Percentiles rank a stretch among this genome's conserved stretches.
Evolutionary conservation across 2,329 filamentous ascomycete species (phyloP).

Genomic region (Fusarium anguioides): DNA sequence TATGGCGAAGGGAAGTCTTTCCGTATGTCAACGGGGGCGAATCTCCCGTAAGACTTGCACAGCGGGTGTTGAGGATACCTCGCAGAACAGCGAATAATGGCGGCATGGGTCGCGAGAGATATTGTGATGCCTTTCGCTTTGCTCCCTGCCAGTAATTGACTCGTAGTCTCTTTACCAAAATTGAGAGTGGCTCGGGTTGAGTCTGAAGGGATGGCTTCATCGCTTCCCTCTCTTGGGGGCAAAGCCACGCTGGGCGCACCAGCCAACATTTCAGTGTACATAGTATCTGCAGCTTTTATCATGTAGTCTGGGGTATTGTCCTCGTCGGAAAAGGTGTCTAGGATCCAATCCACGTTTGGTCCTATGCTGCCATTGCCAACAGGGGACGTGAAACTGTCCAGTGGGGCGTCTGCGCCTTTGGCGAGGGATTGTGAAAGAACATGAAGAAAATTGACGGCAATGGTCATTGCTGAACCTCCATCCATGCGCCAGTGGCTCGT

Average conservation of each 20-base stretch:
- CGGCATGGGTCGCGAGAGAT: constrained; percentile 47
- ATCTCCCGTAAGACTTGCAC: constrained; percentile 47
- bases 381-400: not conserved
- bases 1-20: constrained; percentile 45
- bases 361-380: constrained; percentile 2
- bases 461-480: constrained; percentile 1
- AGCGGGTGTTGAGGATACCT: constrained; percentile 43
- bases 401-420: not conserved
- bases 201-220: not conserved
- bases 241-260: constrained; percentile 3
- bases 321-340: not conserved
- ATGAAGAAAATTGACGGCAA: constrained; percentile 4
- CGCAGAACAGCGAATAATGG: constrained; percentile 42
- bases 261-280: constrained; percentile 8
- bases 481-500: constrained; percentile 10
- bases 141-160: not conserved
- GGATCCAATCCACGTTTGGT: constrained; percentile 2
- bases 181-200: not conserved
- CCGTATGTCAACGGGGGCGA: constrained; percentile 45
- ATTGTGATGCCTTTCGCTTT: constrained; percentile 38
- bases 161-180: not conserved
- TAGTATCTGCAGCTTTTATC: not conserved
- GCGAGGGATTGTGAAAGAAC: constrained; percentile 1
- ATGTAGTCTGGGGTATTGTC: not conserved
- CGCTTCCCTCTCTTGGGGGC: not conserved